Conservation (phyloP, 192 early-diverging fungal species). For the Podochytrium sp. region DNA sequence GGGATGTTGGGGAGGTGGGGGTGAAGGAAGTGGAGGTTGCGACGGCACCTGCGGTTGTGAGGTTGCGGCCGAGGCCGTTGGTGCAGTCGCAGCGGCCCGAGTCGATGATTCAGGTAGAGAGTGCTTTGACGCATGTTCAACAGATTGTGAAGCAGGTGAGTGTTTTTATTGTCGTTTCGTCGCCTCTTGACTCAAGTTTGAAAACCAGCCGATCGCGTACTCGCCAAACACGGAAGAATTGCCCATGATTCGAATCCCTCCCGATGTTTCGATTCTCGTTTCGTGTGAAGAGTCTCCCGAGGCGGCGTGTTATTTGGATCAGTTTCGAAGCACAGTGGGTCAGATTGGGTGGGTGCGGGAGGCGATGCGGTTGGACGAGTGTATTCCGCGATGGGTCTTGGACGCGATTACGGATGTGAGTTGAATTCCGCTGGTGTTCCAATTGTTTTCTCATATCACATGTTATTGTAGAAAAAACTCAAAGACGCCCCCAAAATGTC, state of each 20-base stretch:
- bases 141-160: slow-evolving; percentile 15
- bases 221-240: slow-evolving; percentile 58
- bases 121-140: slow-evolving; percentile 4
- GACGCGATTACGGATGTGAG: slow-evolving; percentile 72
- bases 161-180: slow-evolving; percentile 8
- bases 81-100: not conserved
- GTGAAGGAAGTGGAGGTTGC: not conserved
- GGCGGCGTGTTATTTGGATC: slow-evolving; percentile 69
- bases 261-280: slow-evolving; percentile 70
- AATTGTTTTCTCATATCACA: not conserved
- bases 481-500: slow-evolving; percentile 84
- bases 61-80: slow-evolving; percentile 5
- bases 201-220: slow-evolving; percentile 4
- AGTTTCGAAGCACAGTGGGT: slow-evolving; percentile 71
- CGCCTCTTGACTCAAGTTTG: not conserved
- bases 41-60: not conserved
- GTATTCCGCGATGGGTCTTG: slow-evolving; percentile 83
- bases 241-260: slow-evolving; percentile 67
- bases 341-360: slow-evolving; percentile 36
- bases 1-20: not conserved
- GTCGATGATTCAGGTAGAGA: not conserved
- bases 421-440: not conserved
- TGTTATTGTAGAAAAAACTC: slow-evolving; percentile 52
- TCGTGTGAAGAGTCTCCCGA: slow-evolving; percentile 74
- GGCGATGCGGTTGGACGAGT: slow-evolving; percentile 58